Evolutionary conservation across 768 basidiomycete genomes (phyloP), one percentile per base, ranked within the genome.

Genomic region (Tricholoma matsutake): DNA sequence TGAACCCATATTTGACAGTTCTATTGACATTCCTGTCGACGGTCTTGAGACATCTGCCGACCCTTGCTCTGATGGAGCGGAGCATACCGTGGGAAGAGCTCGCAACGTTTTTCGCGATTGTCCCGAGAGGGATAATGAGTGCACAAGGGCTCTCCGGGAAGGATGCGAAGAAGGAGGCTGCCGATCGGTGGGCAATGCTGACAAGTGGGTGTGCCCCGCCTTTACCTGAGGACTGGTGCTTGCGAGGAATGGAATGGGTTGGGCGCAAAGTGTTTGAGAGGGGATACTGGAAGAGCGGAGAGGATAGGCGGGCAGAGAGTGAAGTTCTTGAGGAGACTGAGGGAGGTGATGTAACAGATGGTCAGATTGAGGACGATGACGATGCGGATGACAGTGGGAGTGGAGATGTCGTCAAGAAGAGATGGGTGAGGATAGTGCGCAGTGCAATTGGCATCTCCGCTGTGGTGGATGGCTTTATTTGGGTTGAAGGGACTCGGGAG

Each of bases 171-270:
- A 76, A n/a, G 71, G 74, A 35, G 82, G 10, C 37, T 2, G 57
- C 54, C 25, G 41, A 88, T 49, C 81, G 83, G 37, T 86, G 87
- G 79, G 71, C 76, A 22, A 85, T 95, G 78, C 78, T 92, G 32
- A 90, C 89, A 0, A 85, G 79, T 49, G 85, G 85, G 13, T 88
- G 85, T 62, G 75, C 83, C 20, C 87, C 87, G 0, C 87, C 92
- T 0, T 76, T 98, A 1, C 83, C 91, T 0, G 97, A 99, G 73
- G 97, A 98, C 68, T 98, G 96, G 94, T 92, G 91, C 67, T 71
- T 98, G 65, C 83, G 97, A 32, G 97, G 97, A 1, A 93, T 96
- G 88, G 95, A 95, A 66, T 99, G 97, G 97, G 89, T 93, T 3
- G 90, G 92, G 6, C 81, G 93, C 61, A 85, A 86, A 62, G 87